Evolutionary conservation across 305 asterid genomes (phyloP), one percentile per base, ranked within the genome.

Genomic region (Vinca major): DNA sequence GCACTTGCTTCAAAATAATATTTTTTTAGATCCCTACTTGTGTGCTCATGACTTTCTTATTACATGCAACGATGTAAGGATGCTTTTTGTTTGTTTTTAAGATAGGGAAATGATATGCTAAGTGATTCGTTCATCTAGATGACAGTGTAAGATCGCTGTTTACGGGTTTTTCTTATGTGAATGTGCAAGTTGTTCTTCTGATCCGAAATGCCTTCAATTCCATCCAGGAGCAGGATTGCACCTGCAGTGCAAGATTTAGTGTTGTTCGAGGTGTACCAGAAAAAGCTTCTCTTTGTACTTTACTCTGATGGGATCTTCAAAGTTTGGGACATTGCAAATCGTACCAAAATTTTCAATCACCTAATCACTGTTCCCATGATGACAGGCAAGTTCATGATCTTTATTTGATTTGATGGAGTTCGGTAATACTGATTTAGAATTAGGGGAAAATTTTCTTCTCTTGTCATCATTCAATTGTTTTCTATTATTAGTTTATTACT

Each of bases 271-370:
- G 78, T 86, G 75, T 79, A 78, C 56, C 85, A 82, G 74, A 84
- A 82, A 69, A 80, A 81, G 69, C 77, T 86, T 76, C 87, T 91
- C 52, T 89, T 86, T 73, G 96, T 83, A 73, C 97, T 93, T 79
- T 89, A 93, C 79, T 87, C 95, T 81, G 97, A 91, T 83, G 97
- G 99, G 61, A 77, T 62, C 77, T 82, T 93, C 73, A 85, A 92
- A 58, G 91, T 88, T 52, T 93, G 99, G 99, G 92, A 89, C 80
- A 84, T 87, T 76, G 69, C 73, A 52, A 80, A 73, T 77, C 81
- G 72, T 71, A 69, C 74, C 76, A 91, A 78, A 82, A 77, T 93
- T 81, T 83, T 89, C 76, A 75, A 83, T 73, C 86, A 86, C 78
- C 43, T 83, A 70, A 78, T 87, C 84, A 74, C 79, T 57, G 78